Base-by-base conservation (phyloP, 1,284 basidiomycete species). In the Quambalaria eucalypti region DNA sequence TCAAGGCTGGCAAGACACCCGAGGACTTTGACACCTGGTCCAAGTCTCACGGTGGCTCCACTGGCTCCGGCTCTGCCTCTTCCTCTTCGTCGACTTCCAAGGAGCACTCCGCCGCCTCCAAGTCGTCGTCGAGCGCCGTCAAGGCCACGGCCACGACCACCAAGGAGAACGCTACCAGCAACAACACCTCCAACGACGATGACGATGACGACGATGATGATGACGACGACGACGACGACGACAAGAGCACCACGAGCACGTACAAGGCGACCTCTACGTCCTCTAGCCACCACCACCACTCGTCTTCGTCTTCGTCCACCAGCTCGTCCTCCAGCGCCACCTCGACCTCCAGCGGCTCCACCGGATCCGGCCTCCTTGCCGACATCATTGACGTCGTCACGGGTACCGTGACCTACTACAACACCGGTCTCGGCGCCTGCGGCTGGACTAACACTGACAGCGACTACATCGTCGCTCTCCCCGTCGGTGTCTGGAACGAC, bases 61-160 rank as follows among this genome's bases (percentile, higher is more conserved):
- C 48, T 3, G n/a, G 12, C 14, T 21, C 36, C 28, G 42, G 6
- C 52, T 55, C 52, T 9, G 28, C 2, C 31, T 28, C 21, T n/a
- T n/a, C n/a, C 8, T 23, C 8, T 73, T 48, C 65, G 66, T 54
- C 76, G 65, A 0, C 65, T 23, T 76, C 50, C 66, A 74, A 54
- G 57, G 74, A 61, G 64, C 73, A 61, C 61, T 70, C 8, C 63
- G 75, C 25, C 52, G 74, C 51, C 68, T 75, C 55, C 72, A 71
- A 29, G 69, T 74, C 59, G 29, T 71, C 30, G 55, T 73, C 36
- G n/a, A n/a, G n/a, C 36, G 36, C 36, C 54, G 12, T 38, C 52
- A 21, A 49, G 38, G 30, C 38, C 33, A 30, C 46, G 39, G 19
- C 36, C 25, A 30, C 51, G 46, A 36, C 39, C 49, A 21, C 51